phyloP scores from a whole-genome alignment of 1,139 yeast genomes.

The Geotrichum cucujoidarum region DNA sequence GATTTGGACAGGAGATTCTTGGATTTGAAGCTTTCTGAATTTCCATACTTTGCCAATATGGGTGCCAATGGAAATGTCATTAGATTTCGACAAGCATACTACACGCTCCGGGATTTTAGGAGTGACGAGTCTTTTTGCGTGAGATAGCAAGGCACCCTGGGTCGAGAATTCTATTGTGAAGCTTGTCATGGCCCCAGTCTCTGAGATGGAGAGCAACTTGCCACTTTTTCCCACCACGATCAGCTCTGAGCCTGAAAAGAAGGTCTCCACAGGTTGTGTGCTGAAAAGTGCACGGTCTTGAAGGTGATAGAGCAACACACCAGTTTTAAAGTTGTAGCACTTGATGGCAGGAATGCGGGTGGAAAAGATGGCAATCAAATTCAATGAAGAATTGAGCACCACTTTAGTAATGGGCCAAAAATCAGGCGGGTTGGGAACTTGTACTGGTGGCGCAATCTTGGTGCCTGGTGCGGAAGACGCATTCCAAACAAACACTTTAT shows the following conservation, averaged over 20 bases:
- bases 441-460: conserved; percentile 36
- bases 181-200: conserved; percentile 20
- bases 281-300: conserved; percentile 19
- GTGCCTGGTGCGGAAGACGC: conserved; percentile 42
- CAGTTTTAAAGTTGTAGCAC: conserved; percentile 23
- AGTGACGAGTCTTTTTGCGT: conserved; percentile 55
- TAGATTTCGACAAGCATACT: conserved; percentile 50
- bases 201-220: conserved; percentile 24
- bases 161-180: conserved; percentile 17
- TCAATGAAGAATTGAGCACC: conserved; percentile 57
- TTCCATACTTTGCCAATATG: conserved; percentile 65
- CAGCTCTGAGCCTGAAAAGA: conserved; percentile 26
- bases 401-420: conserved; percentile 67
- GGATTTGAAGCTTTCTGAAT: conserved; percentile 47
- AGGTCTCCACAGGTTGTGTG: conserved; percentile 22
- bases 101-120: conserved; percentile 74
- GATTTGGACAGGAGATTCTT: conserved; percentile 32
- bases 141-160: conserved; percentile 35
- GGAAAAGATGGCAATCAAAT: conserved; percentile 54
- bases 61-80: conserved; percentile 56
- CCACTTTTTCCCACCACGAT: conserved; percentile 25
- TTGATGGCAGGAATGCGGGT: conserved; percentile 20
- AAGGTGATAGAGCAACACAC: conserved; percentile 17
- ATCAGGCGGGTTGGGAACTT: conserved; percentile 42
- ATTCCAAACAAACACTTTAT: conserved; percentile 67